These are phyloP conservation scores for Chlorella sp. DNA, from an alignment of 139 green algal genomes.

Conservation along the genomic window DNA sequence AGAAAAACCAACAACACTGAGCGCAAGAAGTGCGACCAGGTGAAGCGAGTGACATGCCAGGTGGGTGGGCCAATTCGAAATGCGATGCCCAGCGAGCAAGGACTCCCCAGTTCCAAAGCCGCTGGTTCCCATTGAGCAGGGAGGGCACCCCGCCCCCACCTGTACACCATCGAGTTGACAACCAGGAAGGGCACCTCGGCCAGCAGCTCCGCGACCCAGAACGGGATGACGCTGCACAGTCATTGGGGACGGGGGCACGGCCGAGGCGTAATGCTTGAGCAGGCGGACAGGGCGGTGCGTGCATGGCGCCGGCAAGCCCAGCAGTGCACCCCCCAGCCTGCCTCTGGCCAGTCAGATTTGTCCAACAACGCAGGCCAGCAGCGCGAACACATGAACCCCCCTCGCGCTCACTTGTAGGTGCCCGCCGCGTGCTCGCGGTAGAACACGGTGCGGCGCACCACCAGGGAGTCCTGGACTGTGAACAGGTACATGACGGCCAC, in stretches of 20 bases:
- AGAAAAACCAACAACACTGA: not conserved
- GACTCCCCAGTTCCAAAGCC: no score
- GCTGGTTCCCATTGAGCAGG: no score
- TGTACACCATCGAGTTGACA: slow-evolving; percentile 60
- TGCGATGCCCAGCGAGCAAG: no score
- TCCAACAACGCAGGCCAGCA: no score
- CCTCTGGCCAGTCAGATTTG: no score
- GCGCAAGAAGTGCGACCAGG: not conserved
- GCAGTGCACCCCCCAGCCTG: no score
- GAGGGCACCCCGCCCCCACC: no score
- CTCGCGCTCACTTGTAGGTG: not conserved
- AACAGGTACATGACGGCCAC: slow-evolving; percentile 33
- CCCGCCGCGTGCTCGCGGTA: not conserved
- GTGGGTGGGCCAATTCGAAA: no score
- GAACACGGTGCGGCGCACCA: slow-evolving; percentile 8
- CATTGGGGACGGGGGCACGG: not conserved
- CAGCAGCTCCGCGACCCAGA: slow-evolving; percentile 31
- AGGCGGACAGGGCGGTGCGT: no score
- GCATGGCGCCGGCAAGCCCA: not conserved
- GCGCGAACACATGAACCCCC: no score
- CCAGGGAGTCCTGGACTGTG: not conserved
- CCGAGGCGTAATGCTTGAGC: not conserved
- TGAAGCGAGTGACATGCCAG: slow-evolving; percentile 33
- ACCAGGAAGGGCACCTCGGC: slow-evolving; percentile 49
- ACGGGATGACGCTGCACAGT: slow-evolving; percentile 10